Conservation (phyloP, 1,139 yeast genomes). For the Hansenula lynferdii region DNA sequence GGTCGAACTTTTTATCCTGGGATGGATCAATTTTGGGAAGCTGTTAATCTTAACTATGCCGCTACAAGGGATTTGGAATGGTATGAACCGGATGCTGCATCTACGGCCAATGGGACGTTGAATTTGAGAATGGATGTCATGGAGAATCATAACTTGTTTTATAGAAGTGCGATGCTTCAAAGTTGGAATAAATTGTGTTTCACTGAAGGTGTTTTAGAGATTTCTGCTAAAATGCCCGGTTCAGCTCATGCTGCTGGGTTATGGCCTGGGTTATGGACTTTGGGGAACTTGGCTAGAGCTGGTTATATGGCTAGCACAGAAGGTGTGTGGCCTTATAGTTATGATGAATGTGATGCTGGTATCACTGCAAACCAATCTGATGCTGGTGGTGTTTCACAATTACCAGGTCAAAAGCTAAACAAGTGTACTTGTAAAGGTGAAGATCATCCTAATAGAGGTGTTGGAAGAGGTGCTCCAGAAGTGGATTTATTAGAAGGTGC, state of each 20-base stretch:
- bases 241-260: constrained; percentile 51
- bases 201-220: constrained; percentile 50
- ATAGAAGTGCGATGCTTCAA: constrained; percentile 60
- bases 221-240: constrained; percentile 48
- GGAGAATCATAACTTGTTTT: constrained; percentile 49
- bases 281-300: constrained; percentile 61
- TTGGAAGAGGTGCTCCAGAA: constrained; percentile 65
- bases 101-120: constrained; percentile 47
- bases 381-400: constrained; percentile 54
- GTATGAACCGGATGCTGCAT: constrained; percentile 61
- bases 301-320: constrained; percentile 59
- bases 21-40: constrained; percentile 60
- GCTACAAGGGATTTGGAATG: constrained; percentile 62
- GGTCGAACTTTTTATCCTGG: constrained; percentile 61
- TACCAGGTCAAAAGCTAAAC: constrained; percentile 54
- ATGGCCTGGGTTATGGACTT: constrained; percentile 65
- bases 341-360: constrained; percentile 59
- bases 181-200: constrained; percentile 59
- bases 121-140: constrained; percentile 50
- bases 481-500: constrained; percentile 60
- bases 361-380: constrained; percentile 62
- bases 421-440: constrained; percentile 54
- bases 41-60: constrained; percentile 52
- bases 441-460: constrained; percentile 54
- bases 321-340: constrained; percentile 64